Evolutionary conservation across 257 asterid species (phyloP), one percentile per base, ranked within the genome.

Genomic region (Leonotis leonurus): DNA sequence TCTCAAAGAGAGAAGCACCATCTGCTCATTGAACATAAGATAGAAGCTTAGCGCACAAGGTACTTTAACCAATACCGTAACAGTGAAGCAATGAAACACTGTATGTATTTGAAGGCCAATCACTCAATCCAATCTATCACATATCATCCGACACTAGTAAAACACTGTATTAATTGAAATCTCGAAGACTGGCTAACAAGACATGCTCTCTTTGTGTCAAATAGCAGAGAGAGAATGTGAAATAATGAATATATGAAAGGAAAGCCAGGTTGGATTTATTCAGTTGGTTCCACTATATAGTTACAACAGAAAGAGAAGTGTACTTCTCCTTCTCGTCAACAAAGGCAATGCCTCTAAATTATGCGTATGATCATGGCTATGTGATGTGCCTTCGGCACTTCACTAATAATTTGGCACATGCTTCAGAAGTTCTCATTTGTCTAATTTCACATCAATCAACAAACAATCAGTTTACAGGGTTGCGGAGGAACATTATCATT

Each of bases 1-100:
- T 85, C 79, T 83, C 95, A 55, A 83, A 83, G 48, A 83, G 67
- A 69, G 92, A 83, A 68, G 79, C 74, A 69, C 66, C 81, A 71
- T 82, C 87, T 81, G 74, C 51, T 59, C 22, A 74, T 56, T 57
- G 49, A 63, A 68, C 16, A 40, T 58, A 58, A 24, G 13, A 36
- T 54, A 18, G 10, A 32, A 1, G 32, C 17, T 17, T 46, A 60
- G 40, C 65, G 22, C 25, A 56, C 40, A 64, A 52, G 65, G 55
- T 52, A 60, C 26, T 56, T 25, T 43, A 49, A 18, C 16, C 18
- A 12, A 56, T 16, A 52, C 8, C 43, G n/a, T 22, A 49, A 44
- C 29, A 35, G 24, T 30, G 48, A 20, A 55, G 40, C 46, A 39
- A 65, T 13, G 39, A 8, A 25, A 3, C 39, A 32, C n/a, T 33